phyloP scores from a whole-genome alignment of 176 grass and related monocot species.

The Phoenix dactylifera region DNA sequence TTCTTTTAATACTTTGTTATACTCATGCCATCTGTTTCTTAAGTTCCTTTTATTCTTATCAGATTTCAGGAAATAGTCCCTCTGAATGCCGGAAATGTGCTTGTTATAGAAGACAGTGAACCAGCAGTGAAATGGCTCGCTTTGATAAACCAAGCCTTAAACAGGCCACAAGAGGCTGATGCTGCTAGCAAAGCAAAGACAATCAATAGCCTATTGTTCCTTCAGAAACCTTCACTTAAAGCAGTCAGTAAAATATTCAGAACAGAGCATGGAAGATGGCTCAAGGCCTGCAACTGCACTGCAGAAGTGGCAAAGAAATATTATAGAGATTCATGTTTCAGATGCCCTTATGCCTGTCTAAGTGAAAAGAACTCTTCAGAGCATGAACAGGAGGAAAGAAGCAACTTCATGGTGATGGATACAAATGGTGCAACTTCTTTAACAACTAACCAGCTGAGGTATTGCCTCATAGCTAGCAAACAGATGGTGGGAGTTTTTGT shows the following conservation, averaged over 20 bases:
- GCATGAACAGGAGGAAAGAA: constrained; percentile 38
- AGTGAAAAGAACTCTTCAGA: constrained; percentile 46
- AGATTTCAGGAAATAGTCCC: no score
- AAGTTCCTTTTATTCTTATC: no score
- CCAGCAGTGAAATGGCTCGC: constrained; percentile 80
- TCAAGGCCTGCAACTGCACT: constrained; percentile 70
- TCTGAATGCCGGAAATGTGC: no score
- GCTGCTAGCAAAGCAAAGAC: constrained; percentile 36
- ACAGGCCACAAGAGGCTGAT: constrained; percentile 28
- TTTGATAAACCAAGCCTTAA: constrained; percentile 52
- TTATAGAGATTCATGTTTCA: constrained; percentile 41
- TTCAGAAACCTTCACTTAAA: constrained; percentile 41
- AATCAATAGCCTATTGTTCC: constrained; percentile 39
- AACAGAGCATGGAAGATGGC: constrained; percentile 34
- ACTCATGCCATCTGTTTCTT: no score
- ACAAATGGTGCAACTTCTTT: no score
- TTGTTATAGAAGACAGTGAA: no score
- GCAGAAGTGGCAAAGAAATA: constrained; percentile 8
- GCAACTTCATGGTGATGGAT: constrained; percentile 28
- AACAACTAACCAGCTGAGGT: no score
- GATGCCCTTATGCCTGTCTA: constrained; percentile 43
- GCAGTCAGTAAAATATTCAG: constrained; percentile 44
- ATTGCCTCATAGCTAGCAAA: no score
- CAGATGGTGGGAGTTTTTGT: no score
- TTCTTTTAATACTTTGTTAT: no score